Conservation (phyloP, 495 filamentous ascomycete genomes). For the Tuber microsphaerosporum region DNA sequence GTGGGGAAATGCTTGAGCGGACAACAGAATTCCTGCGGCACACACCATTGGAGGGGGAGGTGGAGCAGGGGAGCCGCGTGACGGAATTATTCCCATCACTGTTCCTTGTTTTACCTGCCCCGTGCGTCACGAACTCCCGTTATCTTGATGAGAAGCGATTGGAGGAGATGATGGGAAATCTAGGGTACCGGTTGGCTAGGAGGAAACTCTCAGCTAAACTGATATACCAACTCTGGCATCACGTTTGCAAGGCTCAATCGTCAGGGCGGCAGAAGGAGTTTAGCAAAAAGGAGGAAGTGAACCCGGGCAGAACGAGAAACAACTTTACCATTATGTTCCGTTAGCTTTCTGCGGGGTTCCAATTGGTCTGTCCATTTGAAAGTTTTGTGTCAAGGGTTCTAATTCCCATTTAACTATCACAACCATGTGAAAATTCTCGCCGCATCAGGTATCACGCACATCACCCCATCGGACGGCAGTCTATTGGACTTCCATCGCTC, state of each 20-base stretch:
- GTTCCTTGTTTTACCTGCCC: slow-evolving; percentile 82
- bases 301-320: slow-evolving; percentile 66
- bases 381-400: neutral
- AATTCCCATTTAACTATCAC: neutral
- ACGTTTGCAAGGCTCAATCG: slow-evolving; percentile 20
- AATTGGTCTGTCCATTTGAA: neutral
- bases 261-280: slow-evolving; percentile 37
- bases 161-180: slow-evolving; percentile 60
- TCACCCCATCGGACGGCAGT: neutral
- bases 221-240: slow-evolving; percentile 77
- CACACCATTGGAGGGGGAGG: slow-evolving; percentile 16
- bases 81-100: slow-evolving; percentile 59
- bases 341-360: slow-evolving; percentile 11
- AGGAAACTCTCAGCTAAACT: slow-evolving; percentile 74
- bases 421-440: slow-evolving; percentile 1
- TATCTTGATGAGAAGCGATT: slow-evolving; percentile 75
- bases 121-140: slow-evolving; percentile 85
- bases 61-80: slow-evolving; percentile 21
- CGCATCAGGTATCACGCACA: neutral
- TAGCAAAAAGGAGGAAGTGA: slow-evolving; percentile 66
- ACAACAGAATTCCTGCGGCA: slow-evolving; percentile 58
- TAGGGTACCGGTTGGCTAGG: slow-evolving; percentile 62
- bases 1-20: slow-evolving; percentile 82
- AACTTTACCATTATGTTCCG: slow-evolving; percentile 75
- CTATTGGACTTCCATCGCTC: neutral